Conservation (phyloP, 768 basidiomycete genomes). For the Tulasnella calospora region DNA sequence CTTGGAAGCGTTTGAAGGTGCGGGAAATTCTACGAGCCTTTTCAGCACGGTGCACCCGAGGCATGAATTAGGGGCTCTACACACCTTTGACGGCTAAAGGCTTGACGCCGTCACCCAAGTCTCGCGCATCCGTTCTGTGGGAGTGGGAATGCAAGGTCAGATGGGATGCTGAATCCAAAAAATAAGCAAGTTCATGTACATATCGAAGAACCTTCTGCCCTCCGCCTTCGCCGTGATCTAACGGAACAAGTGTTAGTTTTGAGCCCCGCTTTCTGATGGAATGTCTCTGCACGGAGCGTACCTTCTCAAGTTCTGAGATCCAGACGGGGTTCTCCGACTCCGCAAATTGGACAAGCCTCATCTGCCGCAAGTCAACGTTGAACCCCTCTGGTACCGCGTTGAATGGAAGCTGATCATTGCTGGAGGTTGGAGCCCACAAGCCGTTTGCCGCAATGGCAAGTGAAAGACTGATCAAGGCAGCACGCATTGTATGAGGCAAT, state of each 20-base stretch:
- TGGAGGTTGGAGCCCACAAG: background rate
- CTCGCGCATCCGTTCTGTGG: constrained; percentile 67
- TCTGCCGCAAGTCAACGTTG: constrained; percentile 63
- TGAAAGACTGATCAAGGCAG: constrained; percentile 2
- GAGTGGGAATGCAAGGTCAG: constrained; percentile 10
- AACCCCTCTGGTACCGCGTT: constrained; percentile 47
- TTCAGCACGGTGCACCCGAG: constrained; percentile 27
- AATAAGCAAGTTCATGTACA: constrained; percentile 38
- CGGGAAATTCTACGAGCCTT: constrained; percentile 42
- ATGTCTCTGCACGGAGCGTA: constrained; percentile 31
- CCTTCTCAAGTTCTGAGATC: constrained; percentile 91
- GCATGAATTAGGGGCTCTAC: background rate
- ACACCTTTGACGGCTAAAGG: constrained; percentile 19
- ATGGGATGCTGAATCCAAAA: background rate
- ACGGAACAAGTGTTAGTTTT: constrained; percentile 4
- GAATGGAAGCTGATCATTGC: background rate
- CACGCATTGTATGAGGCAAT: constrained; percentile 13
- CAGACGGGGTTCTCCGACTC: constrained; percentile 59
- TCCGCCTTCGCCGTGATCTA: constrained; percentile 74
- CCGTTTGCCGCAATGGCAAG: constrained; percentile 17
- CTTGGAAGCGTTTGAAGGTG: constrained; percentile 56
- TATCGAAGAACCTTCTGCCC: constrained; percentile 81
- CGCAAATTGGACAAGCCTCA: constrained; percentile 70
- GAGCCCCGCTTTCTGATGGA: background rate
- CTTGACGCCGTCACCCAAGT: constrained; percentile 41